Percentiles rank a stretch among this genome's conserved stretches.
Evolutionary conservation across 164 flowering plant genomes (phyloP).

Genomic region (Stephania japonica): DNA sequence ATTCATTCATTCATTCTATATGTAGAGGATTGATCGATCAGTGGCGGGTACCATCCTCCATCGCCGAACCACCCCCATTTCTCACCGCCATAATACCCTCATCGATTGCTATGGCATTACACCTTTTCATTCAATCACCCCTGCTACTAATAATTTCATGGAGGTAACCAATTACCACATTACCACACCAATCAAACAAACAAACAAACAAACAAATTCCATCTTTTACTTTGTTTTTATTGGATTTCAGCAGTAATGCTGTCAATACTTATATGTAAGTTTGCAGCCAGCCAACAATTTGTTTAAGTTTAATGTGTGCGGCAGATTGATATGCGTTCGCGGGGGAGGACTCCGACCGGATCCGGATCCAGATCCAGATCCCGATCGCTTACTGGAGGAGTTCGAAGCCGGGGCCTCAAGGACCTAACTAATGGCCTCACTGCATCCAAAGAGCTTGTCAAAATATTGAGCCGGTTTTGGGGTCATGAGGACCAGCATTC

Average conservation of each 20-base stretch:
- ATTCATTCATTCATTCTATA: not conserved
- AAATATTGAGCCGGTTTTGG: constrained; percentile 77
- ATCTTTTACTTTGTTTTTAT: not conserved
- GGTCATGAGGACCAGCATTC: constrained; percentile 64
- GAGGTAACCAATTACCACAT: constrained; percentile 43
- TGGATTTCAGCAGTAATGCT: not conserved
- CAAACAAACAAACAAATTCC: too few species aligned
- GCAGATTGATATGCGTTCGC: constrained; percentile 69
- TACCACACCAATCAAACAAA: too few species aligned
- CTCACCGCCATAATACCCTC: constrained; percentile 38
- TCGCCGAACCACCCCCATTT: constrained; percentile 40
- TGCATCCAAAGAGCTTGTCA: constrained; percentile 83
- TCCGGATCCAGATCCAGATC: too few species aligned
- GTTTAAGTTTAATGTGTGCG: not conserved
- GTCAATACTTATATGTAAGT: not conserved
- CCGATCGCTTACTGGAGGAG: constrained; percentile 40
- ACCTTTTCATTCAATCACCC: constrained; percentile 49
- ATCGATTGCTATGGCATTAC: constrained; percentile 30
- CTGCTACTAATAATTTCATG: constrained; percentile 48
- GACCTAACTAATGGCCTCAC: constrained; percentile 72
- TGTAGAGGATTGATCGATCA: constrained; percentile 65
- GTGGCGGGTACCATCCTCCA: constrained; percentile 47
- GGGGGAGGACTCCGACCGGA: constrained; percentile 43
- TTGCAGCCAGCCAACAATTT: not conserved
- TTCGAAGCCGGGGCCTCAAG: constrained; percentile 51